phyloP scores from a whole-genome alignment of 1,139 yeast species.

The Scheffersomyces insectosa region DNA sequence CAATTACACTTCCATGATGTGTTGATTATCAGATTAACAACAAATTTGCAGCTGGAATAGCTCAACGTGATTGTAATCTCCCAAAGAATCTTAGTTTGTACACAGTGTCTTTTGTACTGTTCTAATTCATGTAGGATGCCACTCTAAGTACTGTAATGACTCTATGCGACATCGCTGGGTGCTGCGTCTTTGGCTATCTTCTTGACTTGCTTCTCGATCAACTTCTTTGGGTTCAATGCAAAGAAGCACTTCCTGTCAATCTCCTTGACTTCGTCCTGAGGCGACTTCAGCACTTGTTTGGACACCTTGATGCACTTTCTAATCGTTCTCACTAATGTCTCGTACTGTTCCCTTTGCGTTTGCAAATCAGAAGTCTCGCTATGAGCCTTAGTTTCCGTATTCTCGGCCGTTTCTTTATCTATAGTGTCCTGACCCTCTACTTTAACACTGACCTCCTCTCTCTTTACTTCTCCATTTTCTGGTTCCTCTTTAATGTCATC shows the following conservation, averaged over 20 bases:
- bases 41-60: too few relatives aligned
- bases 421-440: constrained; percentile 10
- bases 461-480: constrained; percentile 8
- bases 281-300: constrained; percentile 41
- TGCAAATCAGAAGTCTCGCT: constrained; percentile 1
- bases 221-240: constrained; percentile 57
- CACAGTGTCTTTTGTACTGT: too few relatives aligned
- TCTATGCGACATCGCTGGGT: too few relatives aligned
- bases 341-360: constrained; percentile 31
- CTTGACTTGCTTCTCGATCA: constrained; percentile 43
- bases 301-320: constrained; percentile 52
- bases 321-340: constrained; percentile 45
- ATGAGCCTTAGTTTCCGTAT: constrained; percentile 3
- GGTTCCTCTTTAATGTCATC: constrained; percentile 13
- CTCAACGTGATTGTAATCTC: too few relatives aligned
- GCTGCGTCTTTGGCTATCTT: constrained; percentile 13
- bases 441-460: constrained; percentile 14
- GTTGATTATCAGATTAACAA: too few relatives aligned
- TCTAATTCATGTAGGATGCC: too few relatives aligned
- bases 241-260: constrained; percentile 66
- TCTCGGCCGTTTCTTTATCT: constrained; percentile 2
- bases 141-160: too few relatives aligned
- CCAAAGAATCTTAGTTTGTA: too few relatives aligned
- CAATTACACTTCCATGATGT: too few relatives aligned
- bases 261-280: constrained; percentile 59